Evolutionary conservation across 345 rosid species (phyloP).

Genomic region (Hibiscus trionum): DNA sequence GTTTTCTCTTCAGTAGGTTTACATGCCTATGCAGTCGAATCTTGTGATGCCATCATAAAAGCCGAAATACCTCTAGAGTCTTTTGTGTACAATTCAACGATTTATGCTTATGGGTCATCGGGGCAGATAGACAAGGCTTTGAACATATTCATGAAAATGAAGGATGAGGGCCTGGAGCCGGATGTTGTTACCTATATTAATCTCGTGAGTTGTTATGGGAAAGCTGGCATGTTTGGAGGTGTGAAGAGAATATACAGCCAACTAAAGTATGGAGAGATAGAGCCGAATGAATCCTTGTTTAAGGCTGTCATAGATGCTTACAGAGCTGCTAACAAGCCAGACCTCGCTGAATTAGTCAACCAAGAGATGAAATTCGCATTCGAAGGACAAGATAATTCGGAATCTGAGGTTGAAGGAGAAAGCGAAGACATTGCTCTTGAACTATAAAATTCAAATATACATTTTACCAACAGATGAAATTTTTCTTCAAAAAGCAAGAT

Average conservation of each 20-base stretch:
- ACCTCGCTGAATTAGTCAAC: constrained; percentile 55
- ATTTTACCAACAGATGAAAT: too few relatives aligned
- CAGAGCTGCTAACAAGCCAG: constrained; percentile 48
- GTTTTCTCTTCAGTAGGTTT: constrained; percentile 67
- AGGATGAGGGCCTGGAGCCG: constrained; percentile 66
- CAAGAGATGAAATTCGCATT: constrained; percentile 57
- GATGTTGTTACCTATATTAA: constrained; percentile 58
- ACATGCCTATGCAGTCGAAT: constrained; percentile 44
- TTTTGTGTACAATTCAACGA: constrained; percentile 61
- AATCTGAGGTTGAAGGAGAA: constrained; percentile 12
- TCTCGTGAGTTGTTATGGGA: constrained; percentile 66
- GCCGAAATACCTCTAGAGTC: constrained; percentile 35
- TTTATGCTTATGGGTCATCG: constrained; percentile 50
- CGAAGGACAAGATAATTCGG: constrained; percentile 26
- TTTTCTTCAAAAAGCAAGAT: not conserved
- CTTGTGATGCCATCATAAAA: constrained; percentile 38
- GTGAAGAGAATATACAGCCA: constrained; percentile 59
- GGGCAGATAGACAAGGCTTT: constrained; percentile 64
- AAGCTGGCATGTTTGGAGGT: constrained; percentile 81
- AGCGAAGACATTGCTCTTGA: constrained; percentile 1
- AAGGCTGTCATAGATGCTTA: constrained; percentile 61
- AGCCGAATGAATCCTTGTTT: constrained; percentile 51
- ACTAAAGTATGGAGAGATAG: constrained; percentile 46
- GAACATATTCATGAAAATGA: constrained; percentile 65
- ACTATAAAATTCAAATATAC: not conserved